Evolutionary conservation across 257 asterid genomes (phyloP).

Genomic region (Catharanthus roseus): DNA sequence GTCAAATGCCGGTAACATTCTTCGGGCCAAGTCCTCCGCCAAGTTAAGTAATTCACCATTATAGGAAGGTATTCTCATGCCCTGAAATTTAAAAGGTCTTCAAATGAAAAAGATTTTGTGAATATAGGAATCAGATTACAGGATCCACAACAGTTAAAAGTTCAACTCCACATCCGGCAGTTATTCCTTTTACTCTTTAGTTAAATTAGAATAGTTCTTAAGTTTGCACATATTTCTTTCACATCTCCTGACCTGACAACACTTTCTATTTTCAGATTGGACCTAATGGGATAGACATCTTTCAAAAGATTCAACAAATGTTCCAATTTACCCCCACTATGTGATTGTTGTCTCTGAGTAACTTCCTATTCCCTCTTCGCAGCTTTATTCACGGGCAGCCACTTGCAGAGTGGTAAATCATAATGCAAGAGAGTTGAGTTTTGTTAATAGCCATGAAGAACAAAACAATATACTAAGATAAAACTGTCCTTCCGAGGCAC

Average conservation of each 20-base stretch:
- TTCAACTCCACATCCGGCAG: not conserved
- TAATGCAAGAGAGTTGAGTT: not conserved
- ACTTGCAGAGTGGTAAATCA: not conserved
- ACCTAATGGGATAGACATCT: not conserved
- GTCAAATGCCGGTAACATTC: conserved; percentile 97
- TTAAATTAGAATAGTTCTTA: not conserved
- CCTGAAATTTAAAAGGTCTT: conserved; percentile 44
- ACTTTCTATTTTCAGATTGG: not conserved
- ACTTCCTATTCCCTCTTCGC: not conserved
- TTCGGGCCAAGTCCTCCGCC: conserved; percentile 89
- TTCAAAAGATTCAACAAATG: not conserved
- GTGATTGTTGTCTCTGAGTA: not conserved
- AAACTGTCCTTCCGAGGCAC: not conserved
- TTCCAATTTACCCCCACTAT: not conserved
- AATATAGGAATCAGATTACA: not conserved
- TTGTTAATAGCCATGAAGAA: not conserved
- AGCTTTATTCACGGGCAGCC: not conserved
- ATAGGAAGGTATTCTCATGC: conserved; percentile 88
- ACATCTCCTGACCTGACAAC: not conserved
- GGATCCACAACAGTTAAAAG: not conserved
- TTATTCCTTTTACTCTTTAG: not conserved
- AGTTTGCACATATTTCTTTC: not conserved
- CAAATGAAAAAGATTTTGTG: conserved; percentile 7
- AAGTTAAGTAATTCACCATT: conserved; percentile 78
- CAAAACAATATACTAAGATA: not conserved